phyloP scores from a whole-genome alignment of 2,329 filamentous ascomycete genomes.

The Ophiostoma angusticollis region DNA sequence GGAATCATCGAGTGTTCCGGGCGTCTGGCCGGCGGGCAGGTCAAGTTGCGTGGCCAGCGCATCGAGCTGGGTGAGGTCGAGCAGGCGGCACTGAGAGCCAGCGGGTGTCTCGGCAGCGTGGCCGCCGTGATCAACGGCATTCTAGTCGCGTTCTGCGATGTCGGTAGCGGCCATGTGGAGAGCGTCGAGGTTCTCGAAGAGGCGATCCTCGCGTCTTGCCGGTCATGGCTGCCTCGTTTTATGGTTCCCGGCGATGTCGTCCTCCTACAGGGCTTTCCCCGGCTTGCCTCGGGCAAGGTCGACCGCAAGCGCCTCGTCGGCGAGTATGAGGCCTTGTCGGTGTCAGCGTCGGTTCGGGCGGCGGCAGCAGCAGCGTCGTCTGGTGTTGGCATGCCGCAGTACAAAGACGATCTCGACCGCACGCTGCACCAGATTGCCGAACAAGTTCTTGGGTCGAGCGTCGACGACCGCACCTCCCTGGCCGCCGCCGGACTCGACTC shows the following conservation, averaged over 20 bases:
- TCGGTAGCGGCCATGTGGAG: conserved; percentile 15
- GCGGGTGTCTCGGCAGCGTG: conserved; percentile 50
- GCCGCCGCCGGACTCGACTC: conserved; percentile 28
- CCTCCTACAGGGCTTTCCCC: conserved; percentile 51
- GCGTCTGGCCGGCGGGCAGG: conserved; percentile 65
- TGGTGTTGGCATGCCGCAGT: no score
- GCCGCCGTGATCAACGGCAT: conserved; percentile 54
- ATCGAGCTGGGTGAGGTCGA: conserved; percentile 72
- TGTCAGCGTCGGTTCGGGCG: neutral
- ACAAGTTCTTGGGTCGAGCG: conserved; percentile 16
- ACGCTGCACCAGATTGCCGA: conserved; percentile 22
- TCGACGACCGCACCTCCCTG: conserved; percentile 20
- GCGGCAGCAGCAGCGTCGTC: conserved; percentile 4
- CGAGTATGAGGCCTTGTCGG: no score
- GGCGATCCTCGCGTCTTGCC: conserved; percentile 46
- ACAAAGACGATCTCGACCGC: conserved; percentile 22
- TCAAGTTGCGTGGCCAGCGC: conserved; percentile 76
- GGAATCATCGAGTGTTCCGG: conserved; percentile 75
- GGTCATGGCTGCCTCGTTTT: conserved; percentile 63
- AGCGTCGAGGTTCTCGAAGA: conserved; percentile 21
- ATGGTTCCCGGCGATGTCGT: conserved; percentile 73
- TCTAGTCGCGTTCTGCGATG: conserved; percentile 62
- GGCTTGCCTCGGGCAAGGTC: conserved; percentile 71
- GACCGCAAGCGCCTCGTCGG: conserved; percentile 53
- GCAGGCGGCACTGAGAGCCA: conserved; percentile 48